phyloP scores from a whole-genome alignment of 2,329 filamentous ascomycete genomes.

The Ophiostoma pallidulum region DNA sequence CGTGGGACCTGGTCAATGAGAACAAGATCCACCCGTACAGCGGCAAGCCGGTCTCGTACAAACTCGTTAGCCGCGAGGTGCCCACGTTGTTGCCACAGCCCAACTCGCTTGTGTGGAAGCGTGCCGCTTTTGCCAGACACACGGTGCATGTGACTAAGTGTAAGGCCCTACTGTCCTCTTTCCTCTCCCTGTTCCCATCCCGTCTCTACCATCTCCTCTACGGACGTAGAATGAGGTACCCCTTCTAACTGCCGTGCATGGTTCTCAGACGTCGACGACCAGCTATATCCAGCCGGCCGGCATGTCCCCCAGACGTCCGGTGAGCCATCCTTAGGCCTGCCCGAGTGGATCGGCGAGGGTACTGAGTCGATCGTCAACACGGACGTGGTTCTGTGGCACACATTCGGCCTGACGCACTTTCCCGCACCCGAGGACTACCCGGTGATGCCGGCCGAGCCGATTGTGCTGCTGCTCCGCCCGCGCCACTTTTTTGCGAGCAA shows the following conservation, averaged over 20 bases:
- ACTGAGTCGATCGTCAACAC: constrained; percentile 63
- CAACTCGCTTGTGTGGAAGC: constrained; percentile 76
- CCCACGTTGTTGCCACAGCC: constrained; percentile 70
- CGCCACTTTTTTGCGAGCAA: constrained; percentile 76
- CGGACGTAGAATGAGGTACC: no score
- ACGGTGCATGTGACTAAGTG: constrained; percentile 84
- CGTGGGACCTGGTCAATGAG: constrained; percentile 86
- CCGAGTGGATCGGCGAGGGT: constrained; percentile 68
- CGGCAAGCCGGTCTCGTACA: constrained; percentile 77
- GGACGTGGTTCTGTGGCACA: constrained; percentile 88
- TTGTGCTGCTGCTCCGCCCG: constrained; percentile 69
- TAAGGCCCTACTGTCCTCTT: constrained; percentile 38
- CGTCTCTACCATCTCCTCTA: neutral
- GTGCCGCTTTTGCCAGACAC: constrained; percentile 78
- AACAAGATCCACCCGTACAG: constrained; percentile 78
- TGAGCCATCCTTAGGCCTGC: constrained; percentile 62
- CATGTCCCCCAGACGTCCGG: constrained; percentile 85
- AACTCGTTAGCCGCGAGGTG: constrained; percentile 80
- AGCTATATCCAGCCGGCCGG: constrained; percentile 76
- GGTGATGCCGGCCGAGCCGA: constrained; percentile 80
- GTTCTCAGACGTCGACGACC: constrained; percentile 62
- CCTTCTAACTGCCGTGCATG: neutral
- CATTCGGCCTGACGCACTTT: constrained; percentile 85
- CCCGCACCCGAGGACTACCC: constrained; percentile 86
- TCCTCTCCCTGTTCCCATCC: neutral